Conservation (phyloP, 2,329 filamentous ascomycete genomes). For the Aspergillus neotritici region DNA sequence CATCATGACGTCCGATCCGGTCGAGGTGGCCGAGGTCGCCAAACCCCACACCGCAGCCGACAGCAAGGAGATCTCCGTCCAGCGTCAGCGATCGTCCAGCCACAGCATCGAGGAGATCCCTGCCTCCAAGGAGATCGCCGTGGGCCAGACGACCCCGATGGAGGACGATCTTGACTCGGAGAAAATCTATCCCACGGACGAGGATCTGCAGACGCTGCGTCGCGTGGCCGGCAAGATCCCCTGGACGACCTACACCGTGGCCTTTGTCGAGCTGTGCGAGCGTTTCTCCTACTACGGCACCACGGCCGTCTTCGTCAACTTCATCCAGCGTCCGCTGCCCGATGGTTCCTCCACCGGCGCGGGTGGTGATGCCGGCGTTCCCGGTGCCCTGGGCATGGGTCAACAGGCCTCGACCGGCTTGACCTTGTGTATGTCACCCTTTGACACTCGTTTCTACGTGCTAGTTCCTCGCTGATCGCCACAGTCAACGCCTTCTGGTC, state of each 20-base stretch:
- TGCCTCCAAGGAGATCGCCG: background rate
- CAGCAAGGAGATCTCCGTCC: constrained; percentile 5
- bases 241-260: constrained; percentile 62
- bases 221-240: constrained; percentile 46
- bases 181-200: constrained; percentile 23
- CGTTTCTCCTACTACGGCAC: constrained; percentile 74
- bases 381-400: constrained; percentile 56
- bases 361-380: constrained; percentile 15
- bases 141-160: background rate
- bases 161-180: constrained; percentile 5
- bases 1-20: constrained; percentile 23
- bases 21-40: constrained; percentile 21
- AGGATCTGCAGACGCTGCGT: constrained; percentile 32
- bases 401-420: constrained; percentile 51
- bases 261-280: constrained; percentile 69
- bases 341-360: constrained; percentile 50
- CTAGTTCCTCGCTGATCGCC: background rate
- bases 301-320: constrained; percentile 61
- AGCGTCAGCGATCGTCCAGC: constrained; percentile 3
- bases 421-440: constrained; percentile 38
- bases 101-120: constrained; percentile 10
- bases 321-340: constrained; percentile 54
- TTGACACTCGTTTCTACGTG: background rate
- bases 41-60: constrained; percentile 18
- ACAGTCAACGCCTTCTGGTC: constrained; percentile 57